Evolutionary conservation across 2,329 filamentous ascomycete genomes (phyloP).

Genomic region (Passalora sequoiae): DNA sequence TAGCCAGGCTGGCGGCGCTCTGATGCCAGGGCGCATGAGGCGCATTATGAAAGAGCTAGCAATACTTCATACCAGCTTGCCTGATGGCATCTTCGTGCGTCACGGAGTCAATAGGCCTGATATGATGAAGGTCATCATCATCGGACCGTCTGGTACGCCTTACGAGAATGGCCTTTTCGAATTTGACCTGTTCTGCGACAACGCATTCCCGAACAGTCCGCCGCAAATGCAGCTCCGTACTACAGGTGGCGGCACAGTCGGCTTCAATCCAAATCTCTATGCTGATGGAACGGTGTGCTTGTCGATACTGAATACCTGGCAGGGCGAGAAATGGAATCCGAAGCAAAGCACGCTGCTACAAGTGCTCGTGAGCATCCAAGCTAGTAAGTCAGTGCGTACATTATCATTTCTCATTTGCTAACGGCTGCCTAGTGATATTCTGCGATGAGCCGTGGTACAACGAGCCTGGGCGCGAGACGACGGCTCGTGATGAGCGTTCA

Average conservation of each 20-base stretch:
- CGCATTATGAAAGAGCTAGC: slow-evolving; percentile 51
- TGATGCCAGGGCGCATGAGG: slow-evolving; percentile 43
- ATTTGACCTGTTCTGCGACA: slow-evolving; percentile 50
- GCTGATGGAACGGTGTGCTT: slow-evolving; percentile 57
- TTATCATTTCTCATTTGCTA: too few relatives aligned
- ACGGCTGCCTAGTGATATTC: too few relatives aligned
- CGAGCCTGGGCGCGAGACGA: too few relatives aligned
- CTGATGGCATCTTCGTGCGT: slow-evolving; percentile 52
- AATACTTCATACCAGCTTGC: slow-evolving; percentile 46
- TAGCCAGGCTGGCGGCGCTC: slow-evolving; percentile 13
- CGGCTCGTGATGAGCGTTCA: too few relatives aligned
- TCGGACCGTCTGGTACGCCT: slow-evolving; percentile 54
- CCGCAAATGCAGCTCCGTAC: slow-evolving; percentile 53
- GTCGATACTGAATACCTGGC: slow-evolving; percentile 55
- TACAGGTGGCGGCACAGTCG: slow-evolving; percentile 42
- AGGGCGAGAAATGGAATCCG: slow-evolving; percentile 44
- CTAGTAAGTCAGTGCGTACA: too few relatives aligned
- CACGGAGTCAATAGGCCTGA: slow-evolving; percentile 55
- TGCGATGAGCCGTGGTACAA: too few relatives aligned
- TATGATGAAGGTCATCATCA: slow-evolving; percentile 52
- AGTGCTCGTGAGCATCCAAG: slow-evolving; percentile 50
- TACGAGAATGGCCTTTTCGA: slow-evolving; percentile 58
- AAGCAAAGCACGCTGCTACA: slow-evolving; percentile 52
- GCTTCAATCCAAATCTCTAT: slow-evolving; percentile 58
- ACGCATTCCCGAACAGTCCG: slow-evolving; percentile 45